These are phyloP conservation scores for Fragaria vesca DNA, from an alignment of 306 rosid genomes.

Conservation along the genomic window DNA sequence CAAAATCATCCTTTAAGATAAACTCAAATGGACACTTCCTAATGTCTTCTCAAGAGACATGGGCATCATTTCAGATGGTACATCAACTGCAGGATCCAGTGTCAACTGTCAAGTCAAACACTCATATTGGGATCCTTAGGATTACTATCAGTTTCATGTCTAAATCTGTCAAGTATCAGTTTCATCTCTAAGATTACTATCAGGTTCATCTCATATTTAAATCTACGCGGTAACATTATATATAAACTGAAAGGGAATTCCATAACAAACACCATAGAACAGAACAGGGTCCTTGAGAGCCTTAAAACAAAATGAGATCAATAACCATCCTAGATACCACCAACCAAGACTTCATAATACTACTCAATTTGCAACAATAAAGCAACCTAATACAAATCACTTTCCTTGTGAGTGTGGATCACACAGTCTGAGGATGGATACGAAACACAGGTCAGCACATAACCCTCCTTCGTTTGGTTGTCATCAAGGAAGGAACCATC, in stretches of 20 bases:
- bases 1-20: neutral
- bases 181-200: neutral
- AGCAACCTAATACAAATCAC: slow-evolving; percentile 54
- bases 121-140: too few relatives aligned
- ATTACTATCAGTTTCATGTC: too few relatives aligned
- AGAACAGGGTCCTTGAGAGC: slow-evolving; percentile 6
- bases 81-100: too few relatives aligned
- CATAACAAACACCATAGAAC: slow-evolving; percentile 8
- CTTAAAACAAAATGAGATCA: neutral
- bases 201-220: neutral
- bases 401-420: slow-evolving; percentile 82
- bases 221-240: neutral
- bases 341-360: neutral
- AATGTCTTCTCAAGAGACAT: slow-evolving; percentile 13
- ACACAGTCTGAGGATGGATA: slow-evolving; percentile 74
- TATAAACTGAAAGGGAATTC: neutral
- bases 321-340: neutral
- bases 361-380: neutral
- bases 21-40: neutral
- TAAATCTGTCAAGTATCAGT: too few relatives aligned
- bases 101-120: too few relatives aligned
- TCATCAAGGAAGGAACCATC: slow-evolving; percentile 70
- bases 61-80: neutral
- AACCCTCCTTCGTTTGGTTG: slow-evolving; percentile 51
- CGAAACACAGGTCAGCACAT: slow-evolving; percentile 55